These are phyloP conservation scores for Nakazawaea siamensis DNA, from an alignment of 805 yeast genomes.

Conservation along the genomic window DNA sequence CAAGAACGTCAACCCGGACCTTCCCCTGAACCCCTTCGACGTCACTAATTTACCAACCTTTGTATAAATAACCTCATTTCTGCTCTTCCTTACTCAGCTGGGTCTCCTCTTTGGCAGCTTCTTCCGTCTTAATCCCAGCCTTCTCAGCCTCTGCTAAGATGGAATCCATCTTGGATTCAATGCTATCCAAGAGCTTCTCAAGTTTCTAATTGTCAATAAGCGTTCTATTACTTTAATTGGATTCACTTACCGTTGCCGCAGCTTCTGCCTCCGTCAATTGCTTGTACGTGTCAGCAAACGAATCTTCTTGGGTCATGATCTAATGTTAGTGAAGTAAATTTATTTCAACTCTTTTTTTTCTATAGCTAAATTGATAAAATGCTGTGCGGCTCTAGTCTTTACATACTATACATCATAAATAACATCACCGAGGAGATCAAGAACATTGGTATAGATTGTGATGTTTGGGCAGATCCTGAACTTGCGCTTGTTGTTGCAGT, in stretches of 20 bases:
- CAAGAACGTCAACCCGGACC: constrained; percentile 57
- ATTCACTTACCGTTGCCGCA: constrained; percentile 44
- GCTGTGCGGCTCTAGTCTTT: too few species aligned
- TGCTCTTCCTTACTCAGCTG: background rate
- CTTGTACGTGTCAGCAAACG: constrained; percentile 48
- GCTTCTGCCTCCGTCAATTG: constrained; percentile 61
- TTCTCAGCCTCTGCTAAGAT: constrained; percentile 39
- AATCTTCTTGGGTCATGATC: constrained; percentile 23
- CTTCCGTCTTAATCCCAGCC: constrained; percentile 1
- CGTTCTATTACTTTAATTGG: too few species aligned
- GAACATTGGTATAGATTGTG: too few species aligned
- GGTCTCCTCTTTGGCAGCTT: background rate
- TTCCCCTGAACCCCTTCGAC: constrained; percentile 68
- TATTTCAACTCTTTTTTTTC: too few species aligned
- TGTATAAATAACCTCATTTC: background rate
- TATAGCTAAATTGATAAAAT: too few species aligned
- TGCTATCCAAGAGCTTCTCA: constrained; percentile 55
- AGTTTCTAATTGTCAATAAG: constrained; percentile 34
- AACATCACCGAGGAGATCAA: too few species aligned
- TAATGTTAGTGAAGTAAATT: too few species aligned
- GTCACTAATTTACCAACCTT: constrained; percentile 47
- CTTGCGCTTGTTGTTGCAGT: background rate
- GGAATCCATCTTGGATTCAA: constrained; percentile 58
- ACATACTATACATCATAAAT: too few species aligned
- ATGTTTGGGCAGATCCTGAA: too few species aligned